Conservation (phyloP, 2,329 filamentous ascomycete species). For the Calonectria pteridis region DNA sequence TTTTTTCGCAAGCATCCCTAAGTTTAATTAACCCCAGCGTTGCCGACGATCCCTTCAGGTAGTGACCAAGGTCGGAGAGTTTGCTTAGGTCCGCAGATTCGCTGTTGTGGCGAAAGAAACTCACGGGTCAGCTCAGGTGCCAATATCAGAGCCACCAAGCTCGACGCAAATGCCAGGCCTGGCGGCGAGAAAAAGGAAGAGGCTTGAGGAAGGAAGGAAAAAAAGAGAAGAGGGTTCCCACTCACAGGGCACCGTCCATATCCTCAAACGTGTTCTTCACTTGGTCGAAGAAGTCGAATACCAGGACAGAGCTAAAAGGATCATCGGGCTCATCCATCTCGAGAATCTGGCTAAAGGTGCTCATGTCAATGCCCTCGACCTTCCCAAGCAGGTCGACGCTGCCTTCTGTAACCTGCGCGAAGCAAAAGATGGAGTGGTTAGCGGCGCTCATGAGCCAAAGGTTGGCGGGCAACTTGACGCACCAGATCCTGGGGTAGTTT, state of each 20-base stretch:
- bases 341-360: constrained; percentile 93
- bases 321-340: constrained; percentile 96
- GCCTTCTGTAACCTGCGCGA: constrained; percentile 55
- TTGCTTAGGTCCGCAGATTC: constrained; percentile 75
- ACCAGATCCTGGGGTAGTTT: constrained; percentile 49
- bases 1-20: constrained; percentile 94
- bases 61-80: constrained; percentile 90
- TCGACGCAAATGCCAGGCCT: background rate
- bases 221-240: constrained; percentile 28
- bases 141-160: background rate
- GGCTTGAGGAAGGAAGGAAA: background rate
- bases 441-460: constrained; percentile 11
- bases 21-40: constrained; percentile 93
- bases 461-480: constrained; percentile 28
- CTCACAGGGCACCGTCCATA: constrained; percentile 89
- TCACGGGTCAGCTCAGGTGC: constrained; percentile 13
- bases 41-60: constrained; percentile 96
- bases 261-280: constrained; percentile 86
- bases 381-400: constrained; percentile 70
- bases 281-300: constrained; percentile 93
- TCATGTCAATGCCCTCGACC: constrained; percentile 80
- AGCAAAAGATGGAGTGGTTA: constrained; percentile 21
- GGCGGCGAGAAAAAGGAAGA: background rate
- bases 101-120: constrained; percentile 57
- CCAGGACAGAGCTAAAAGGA: constrained; percentile 90